These are phyloP conservation scores for Veloboletus limbatus DNA, from an alignment of 1,284 basidiomycete species.

Conservation along the genomic window DNA sequence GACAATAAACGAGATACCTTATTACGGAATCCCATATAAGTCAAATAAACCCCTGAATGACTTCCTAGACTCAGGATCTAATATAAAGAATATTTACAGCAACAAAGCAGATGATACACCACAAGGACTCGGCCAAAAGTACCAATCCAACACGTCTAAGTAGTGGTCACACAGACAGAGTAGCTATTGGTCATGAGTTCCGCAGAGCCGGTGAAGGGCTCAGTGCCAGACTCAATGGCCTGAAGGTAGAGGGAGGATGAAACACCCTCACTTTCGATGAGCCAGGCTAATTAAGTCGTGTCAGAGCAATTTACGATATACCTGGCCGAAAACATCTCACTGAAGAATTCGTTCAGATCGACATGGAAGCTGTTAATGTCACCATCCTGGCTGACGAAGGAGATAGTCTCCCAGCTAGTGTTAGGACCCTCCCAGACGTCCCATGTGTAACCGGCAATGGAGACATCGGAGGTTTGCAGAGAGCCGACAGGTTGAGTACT, in stretches of 20 bases:
- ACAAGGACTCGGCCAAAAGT: not conserved
- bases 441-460: constrained; percentile 52
- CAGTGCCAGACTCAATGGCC: constrained; percentile 46
- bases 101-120: too few relatives aligned
- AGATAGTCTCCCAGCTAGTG: constrained; percentile 54
- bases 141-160: not conserved
- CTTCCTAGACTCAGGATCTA: too few relatives aligned
- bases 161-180: constrained; percentile 32
- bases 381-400: constrained; percentile 49
- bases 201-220: constrained; percentile 45
- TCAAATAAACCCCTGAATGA: constrained; percentile 15
- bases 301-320: not conserved
- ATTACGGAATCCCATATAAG: constrained; percentile 11
- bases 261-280: constrained; percentile 42
- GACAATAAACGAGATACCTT: constrained; percentile 24
- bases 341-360: constrained; percentile 57
- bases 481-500: constrained; percentile 53
- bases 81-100: not conserved
- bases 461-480: constrained; percentile 41
- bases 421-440: constrained; percentile 57
- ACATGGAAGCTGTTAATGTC: constrained; percentile 52
- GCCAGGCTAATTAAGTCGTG: constrained; percentile 34
- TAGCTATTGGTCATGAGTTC: constrained; percentile 39
- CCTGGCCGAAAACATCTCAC: constrained; percentile 32
- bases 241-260: constrained; percentile 43